Evolutionary conservation across 768 basidiomycete genomes (phyloP).

Genomic region (Daedaleopsis sinensis): DNA sequence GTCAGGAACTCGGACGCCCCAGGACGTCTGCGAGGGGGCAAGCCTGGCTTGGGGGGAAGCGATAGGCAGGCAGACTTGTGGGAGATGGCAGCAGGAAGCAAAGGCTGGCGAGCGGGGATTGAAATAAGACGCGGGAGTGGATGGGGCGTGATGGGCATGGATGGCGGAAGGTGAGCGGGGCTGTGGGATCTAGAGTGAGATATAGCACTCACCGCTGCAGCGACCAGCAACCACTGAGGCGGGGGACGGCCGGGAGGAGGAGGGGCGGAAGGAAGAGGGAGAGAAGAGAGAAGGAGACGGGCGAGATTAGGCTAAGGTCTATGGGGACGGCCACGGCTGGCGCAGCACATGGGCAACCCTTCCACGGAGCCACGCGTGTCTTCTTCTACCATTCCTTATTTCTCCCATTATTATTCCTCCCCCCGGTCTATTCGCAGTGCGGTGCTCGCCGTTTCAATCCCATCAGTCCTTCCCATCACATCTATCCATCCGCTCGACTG

Average conservation of each 20-base stretch:
- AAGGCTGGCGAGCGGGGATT: constrained; percentile 30
- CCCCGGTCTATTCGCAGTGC: constrained; percentile 14
- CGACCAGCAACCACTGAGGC: constrained; percentile 11
- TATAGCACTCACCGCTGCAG: constrained; percentile 10
- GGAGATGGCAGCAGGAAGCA: constrained; percentile 32
- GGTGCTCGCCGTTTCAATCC: constrained; percentile 16
- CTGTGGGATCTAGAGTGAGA: background rate
- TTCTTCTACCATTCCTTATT: constrained; percentile 13
- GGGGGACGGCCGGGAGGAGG: constrained; percentile 13
- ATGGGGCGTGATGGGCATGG: constrained; percentile 18
- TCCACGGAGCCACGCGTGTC: constrained; percentile 25
- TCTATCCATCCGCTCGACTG: constrained; percentile 11
- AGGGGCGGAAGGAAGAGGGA: constrained; percentile 17
- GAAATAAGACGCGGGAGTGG: constrained; percentile 23
- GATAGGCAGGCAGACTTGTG: constrained; percentile 30
- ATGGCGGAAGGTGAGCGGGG: background rate
- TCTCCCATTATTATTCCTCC: constrained; percentile 15
- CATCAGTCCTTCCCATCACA: constrained; percentile 14
- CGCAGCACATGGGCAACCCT: constrained; percentile 25
- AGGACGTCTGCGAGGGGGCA: constrained; percentile 30
- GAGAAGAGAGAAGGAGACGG: constrained; percentile 16
- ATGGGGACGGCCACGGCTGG: constrained; percentile 16
- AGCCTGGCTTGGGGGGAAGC: constrained; percentile 30
- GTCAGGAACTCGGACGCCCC: constrained; percentile 25
- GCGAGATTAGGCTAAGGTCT: constrained; percentile 17